Evolutionary conservation across 1,284 basidiomycete genomes (phyloP), one percentile per base, ranked within the genome.

Genomic region (Chalciporus sp.): DNA sequence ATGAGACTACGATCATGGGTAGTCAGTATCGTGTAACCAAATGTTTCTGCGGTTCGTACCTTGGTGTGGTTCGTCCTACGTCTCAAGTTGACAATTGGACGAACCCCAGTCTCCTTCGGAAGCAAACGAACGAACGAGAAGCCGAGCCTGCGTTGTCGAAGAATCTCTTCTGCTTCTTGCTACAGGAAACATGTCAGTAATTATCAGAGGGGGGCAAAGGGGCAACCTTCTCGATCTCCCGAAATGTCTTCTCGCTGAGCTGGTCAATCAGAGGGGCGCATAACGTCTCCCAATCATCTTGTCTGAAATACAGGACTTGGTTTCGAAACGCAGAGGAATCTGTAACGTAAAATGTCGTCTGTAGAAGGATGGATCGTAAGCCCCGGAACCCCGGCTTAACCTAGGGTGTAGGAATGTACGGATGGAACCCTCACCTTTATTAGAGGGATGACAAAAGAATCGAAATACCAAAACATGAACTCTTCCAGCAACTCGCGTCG

Each of bases 261-360:
- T 84, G 79, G 51, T 85, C 81, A 16, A 97, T 77, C 20, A 98
- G 78, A 0, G 97, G 97, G 2, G 78, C 74, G 51, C 92, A 95
- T 5, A 98, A 78, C 2, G 72, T 75, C n/a, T 81, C 76, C 97
- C 97, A 99, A 61, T 96, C 94, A 53, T 95, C 94, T 54, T 98
- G 94, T 8, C 94, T 83, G 67, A 97, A 99, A 70, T 96, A 99
- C 0, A 98, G 75, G 0, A 95, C 82, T 48, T 86, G 84, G 60
- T 96, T 93, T n/a, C 89, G 81, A 60, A 90, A 94, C 2, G 88
- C 89, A 6, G 90, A 87, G 0, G 95, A 94, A 61, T 99, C 94
- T 0, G 97, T 99, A 40, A 92, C 81, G 69, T 98, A 98, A 73
- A 98, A 99, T 0, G 89, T 89, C 0, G 93, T 94, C 92, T 97